Base-by-base conservation (phyloP, 805 yeast genomes). In the Lipomyces yamanashiensis region DNA sequence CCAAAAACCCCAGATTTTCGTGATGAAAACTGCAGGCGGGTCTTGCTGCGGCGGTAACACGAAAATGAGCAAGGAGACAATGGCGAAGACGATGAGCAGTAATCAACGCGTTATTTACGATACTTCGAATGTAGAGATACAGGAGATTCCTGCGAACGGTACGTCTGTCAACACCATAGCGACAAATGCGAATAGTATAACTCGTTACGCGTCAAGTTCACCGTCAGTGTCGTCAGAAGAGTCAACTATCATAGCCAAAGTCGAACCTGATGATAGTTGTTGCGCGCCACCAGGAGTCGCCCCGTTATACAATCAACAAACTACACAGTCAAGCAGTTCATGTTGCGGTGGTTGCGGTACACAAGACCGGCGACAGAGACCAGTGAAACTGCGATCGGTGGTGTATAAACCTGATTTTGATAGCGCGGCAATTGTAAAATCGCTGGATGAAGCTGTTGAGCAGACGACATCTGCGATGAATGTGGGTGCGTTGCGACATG, bases 331-430 rank as follows among this genome's bases (percentile, higher is more conserved):
- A 43, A 4, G 40, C 51, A 10, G 28, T 5, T 59, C 62, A 13
- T 17, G 51, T 12, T 53, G 57, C 48, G 48, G 57, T 17, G 39
- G 48, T 37, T 34, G 23, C 51, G 15, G 21, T 19, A 17, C 23
- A 39, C 36, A 33, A 10, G 36, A 15, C 23, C n/a, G 15, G 43
- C 34, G 44, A 40, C 47, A 59, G 49, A 28, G 28, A 12, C 51
- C 66, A 21, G 57, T 62, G 19, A 62, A 59, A 37, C 45, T 65
- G 43, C 63, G 68, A 21, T 62, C 68, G 37, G 47, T 65, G 17
- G 52, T 65, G 2, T 34, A 62, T 17, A 61, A 58, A 37, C 54
- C 67, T 7, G 61, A 44, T 23, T 21, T 40, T 9, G 55, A 61
- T 23, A 52, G 59, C 21, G 59, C 67, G 5, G 64, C 64, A 15